Conservation (phyloP, 2,329 filamentous ascomycete species). For the Beauveria medogensis region DNA sequence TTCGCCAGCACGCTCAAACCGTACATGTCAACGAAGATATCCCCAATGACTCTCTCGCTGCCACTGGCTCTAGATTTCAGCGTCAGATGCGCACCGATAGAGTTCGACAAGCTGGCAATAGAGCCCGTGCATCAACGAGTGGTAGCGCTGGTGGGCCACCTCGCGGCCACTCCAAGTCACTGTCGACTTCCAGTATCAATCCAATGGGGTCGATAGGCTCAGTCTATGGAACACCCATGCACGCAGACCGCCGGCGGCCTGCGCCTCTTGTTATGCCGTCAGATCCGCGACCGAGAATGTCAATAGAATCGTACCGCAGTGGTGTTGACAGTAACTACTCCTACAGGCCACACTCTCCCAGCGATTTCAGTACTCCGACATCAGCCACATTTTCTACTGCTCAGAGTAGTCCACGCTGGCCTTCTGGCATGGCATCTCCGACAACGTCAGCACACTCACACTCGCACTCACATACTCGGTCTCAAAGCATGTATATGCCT, state of each 20-base stretch:
- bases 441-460: slow-evolving; percentile 56
- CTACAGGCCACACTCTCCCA: slow-evolving; percentile 60
- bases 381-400: slow-evolving; percentile 74
- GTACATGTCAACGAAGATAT: slow-evolving; percentile 98
- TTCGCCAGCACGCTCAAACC: slow-evolving; percentile 93
- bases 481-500: slow-evolving; percentile 61
- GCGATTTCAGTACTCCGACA: slow-evolving; percentile 73
- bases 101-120: slow-evolving; percentile 60
- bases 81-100: slow-evolving; percentile 84
- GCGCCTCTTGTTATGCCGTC: slow-evolving; percentile 76
- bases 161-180: slow-evolving; percentile 74
- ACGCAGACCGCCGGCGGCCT: slow-evolving; percentile 62
- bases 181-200: slow-evolving; percentile 80
- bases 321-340: slow-evolving; percentile 54
- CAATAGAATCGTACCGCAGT: slow-evolving; percentile 60
- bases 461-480: slow-evolving; percentile 57
- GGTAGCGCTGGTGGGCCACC: slow-evolving; percentile 63
- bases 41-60: slow-evolving; percentile 84
- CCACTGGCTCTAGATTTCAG: slow-evolving; percentile 85
- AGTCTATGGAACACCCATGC: slow-evolving; percentile 48
- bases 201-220: slow-evolving; percentile 63
- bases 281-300: slow-evolving; percentile 58
- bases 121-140: slow-evolving; percentile 69
- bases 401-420: slow-evolving; percentile 69
- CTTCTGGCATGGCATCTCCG: slow-evolving; percentile 62